These are phyloP conservation scores for Flaveria bidentis DNA, from an alignment of 129 eudicot species.

Conservation along the genomic window DNA sequence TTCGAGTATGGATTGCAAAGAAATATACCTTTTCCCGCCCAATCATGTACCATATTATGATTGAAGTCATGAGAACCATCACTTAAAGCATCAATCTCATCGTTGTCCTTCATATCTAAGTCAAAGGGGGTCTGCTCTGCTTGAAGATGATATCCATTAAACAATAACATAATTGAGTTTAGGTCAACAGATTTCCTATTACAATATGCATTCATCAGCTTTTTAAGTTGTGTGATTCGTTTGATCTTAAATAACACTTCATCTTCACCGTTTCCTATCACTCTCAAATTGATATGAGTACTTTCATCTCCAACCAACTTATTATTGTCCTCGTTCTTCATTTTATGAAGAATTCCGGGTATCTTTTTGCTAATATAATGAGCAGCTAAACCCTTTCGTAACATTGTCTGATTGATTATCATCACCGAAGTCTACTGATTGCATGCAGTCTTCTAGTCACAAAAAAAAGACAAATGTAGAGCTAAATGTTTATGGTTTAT, in stretches of 20 bases:
- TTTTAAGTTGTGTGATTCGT: constrained; percentile 38
- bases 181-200: constrained; percentile 36
- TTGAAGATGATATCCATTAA: constrained; percentile 12
- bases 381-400: too few relatives aligned
- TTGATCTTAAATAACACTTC: constrained; percentile 42
- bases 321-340: neutral
- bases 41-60: too few relatives aligned
- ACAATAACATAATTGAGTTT: constrained; percentile 38
- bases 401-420: too few relatives aligned
- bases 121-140: constrained; percentile 3
- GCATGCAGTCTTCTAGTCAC: too few relatives aligned
- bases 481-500: too few relatives aligned
- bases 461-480: too few relatives aligned
- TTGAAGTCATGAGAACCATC: neutral
- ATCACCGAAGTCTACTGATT: too few relatives aligned
- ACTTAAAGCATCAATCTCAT: neutral
- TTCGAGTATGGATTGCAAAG: too few relatives aligned
- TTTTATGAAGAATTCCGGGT: too few relatives aligned
- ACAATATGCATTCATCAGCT: constrained; percentile 48
- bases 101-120: neutral
- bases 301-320: neutral
- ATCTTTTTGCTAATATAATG: too few relatives aligned
- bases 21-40: too few relatives aligned
- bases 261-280: constrained; percentile 12
- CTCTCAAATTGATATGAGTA: neutral